These are phyloP conservation scores for Scedosporium dehoogii DNA, from an alignment of 2,329 filamentous ascomycete genomes.

Conservation along the genomic window DNA sequence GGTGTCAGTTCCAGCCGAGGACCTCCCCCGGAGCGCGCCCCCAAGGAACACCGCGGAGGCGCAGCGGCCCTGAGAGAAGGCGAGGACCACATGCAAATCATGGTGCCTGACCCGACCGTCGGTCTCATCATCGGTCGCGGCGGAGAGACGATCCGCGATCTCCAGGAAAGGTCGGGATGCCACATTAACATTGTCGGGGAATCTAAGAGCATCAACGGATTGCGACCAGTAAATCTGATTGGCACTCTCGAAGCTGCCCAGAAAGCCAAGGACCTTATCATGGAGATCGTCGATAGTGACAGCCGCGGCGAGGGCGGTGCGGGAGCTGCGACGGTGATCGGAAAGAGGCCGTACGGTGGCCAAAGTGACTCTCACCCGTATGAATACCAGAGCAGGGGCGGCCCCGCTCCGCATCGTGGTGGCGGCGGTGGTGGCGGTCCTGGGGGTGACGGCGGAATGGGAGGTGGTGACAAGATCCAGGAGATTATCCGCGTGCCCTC, in stretches of 20 bases:
- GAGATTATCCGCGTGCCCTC: slow-evolving; percentile 80
- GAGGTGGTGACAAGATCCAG: slow-evolving; percentile 41
- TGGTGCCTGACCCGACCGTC: slow-evolving; percentile 89
- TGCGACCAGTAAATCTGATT: slow-evolving; percentile 84
- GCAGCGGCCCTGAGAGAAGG: slow-evolving; percentile 55
- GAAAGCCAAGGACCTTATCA: slow-evolving; percentile 75
- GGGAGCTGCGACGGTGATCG: slow-evolving; percentile 21
- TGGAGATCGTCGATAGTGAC: slow-evolving; percentile 92
- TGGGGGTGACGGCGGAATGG: slow-evolving; percentile 21
- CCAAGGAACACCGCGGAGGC: slow-evolving; percentile 12
- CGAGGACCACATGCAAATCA: slow-evolving; percentile 82
- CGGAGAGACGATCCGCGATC: slow-evolving; percentile 83
- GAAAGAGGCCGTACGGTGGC: slow-evolving; percentile 17
- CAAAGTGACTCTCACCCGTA: slow-evolving; percentile 21
- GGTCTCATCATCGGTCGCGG: slow-evolving; percentile 90
- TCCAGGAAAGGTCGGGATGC: slow-evolving; percentile 86
- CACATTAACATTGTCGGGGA: slow-evolving; percentile 94
- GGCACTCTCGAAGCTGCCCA: slow-evolving; percentile 65
- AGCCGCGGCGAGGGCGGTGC: slow-evolving; percentile 39
- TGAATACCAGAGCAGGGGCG: slow-evolving; percentile 14
- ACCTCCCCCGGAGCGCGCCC: slow-evolving; percentile 38
- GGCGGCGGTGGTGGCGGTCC: slow-evolving; percentile 21
- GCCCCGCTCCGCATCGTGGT: slow-evolving; percentile 9
- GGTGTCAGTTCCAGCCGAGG: slow-evolving; percentile 6
- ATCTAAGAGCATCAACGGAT: slow-evolving; percentile 82